phyloP scores from a whole-genome alignment of 371 early-diverging fungal species.

The Enterospora canceri region DNA sequence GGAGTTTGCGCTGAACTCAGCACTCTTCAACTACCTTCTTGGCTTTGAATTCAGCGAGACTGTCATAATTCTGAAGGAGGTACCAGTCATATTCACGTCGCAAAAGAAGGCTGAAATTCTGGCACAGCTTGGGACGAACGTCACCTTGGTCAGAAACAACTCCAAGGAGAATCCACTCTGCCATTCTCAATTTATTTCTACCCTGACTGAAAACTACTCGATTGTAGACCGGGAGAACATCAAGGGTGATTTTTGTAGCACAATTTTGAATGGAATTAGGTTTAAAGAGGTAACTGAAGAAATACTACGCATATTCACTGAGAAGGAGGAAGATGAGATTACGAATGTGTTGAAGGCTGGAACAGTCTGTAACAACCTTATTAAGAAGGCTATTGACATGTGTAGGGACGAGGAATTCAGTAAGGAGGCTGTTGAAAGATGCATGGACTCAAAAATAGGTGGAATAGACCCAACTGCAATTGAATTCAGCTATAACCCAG shows the following conservation, averaged over 20 bases:
- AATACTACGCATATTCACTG: slow-evolving; percentile 29
- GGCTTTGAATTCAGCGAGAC: slow-evolving; percentile 58
- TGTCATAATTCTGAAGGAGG: slow-evolving; percentile 37
- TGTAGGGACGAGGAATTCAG: slow-evolving; percentile 26
- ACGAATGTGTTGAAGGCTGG: slow-evolving; percentile 34
- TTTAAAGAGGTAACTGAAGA: slow-evolving; percentile 28
- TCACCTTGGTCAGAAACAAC: slow-evolving; percentile 16
- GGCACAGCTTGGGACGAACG: slow-evolving; percentile 25
- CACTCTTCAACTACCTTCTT: slow-evolving; percentile 54
- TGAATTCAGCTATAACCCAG: slow-evolving; percentile 29
- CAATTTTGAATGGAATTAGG: slow-evolving; percentile 18
- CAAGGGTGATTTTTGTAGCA: slow-evolving; percentile 35
- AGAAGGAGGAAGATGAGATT: slow-evolving; percentile 45
- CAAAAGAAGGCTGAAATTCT: slow-evolving; percentile 52
- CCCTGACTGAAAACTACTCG: slow-evolving; percentile 10
- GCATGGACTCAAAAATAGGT: slow-evolving; percentile 9
- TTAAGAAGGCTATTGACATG: slow-evolving; percentile 33
- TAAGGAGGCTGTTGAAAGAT: slow-evolving; percentile 21
- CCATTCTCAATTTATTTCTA: slow-evolving; percentile 20
- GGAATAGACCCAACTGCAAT: slow-evolving; percentile 29
- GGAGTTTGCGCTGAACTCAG: slow-evolving; percentile 52
- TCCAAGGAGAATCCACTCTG: slow-evolving; percentile 42
- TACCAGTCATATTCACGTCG: slow-evolving; percentile 34
- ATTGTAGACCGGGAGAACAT: slow-evolving; percentile 39
- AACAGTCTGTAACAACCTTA: slow-evolving; percentile 10